Evolutionary conservation across 2,329 filamentous ascomycete species (phyloP), one percentile per base, ranked within the genome.

Genomic region (Pseudonectria foliicola): DNA sequence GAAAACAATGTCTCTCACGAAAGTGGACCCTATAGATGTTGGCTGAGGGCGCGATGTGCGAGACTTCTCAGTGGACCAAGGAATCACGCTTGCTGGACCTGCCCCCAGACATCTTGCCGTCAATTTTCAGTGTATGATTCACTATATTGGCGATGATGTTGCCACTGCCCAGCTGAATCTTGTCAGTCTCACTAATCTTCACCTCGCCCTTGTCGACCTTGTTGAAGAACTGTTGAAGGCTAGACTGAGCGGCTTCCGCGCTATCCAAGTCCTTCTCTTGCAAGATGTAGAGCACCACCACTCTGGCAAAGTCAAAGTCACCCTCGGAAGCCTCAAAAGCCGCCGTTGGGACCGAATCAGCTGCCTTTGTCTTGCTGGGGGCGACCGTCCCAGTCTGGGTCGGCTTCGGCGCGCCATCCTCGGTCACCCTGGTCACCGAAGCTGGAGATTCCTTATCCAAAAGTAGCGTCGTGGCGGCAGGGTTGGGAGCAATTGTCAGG

Each of bases 291-390:
- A 84, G 63, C 3, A 83, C 71, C 0, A 69, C 70, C 3, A 80
- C 68, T 4, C 79, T 68, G 1, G 76, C 71, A 59, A 84, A 84
- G 48, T 83, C 79, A 1, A 80, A 59, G 1, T 70, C 67, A 32
- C 74, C 64, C 37, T 79, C 66, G 1, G 73, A 74, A 10, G 76
- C 61, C 0, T 52, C 53, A 32, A 80, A 80, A 2, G 13, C 14
- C 2, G 31, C n/a, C 10, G 31, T 34, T 3, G 15, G 23, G 13
- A 11, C 27, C 8, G 31, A 15, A 7, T 15, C 25, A 8, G 35
- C 29, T 6, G 25, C 11, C 8, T 11, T 27, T 7, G 35, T 27
- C 15, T 10, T 35, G 21, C 12, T 35, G 7, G 27, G 21, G n/a
- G 33, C 10, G 8, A 21, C 18, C 18, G 18, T 21, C 18, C 18